Percentiles rank a stretch among this genome's conserved stretches.
Evolutionary conservation across 306 rosid genomes (phyloP).

Genomic region (Lathyrus oleraceus): DNA sequence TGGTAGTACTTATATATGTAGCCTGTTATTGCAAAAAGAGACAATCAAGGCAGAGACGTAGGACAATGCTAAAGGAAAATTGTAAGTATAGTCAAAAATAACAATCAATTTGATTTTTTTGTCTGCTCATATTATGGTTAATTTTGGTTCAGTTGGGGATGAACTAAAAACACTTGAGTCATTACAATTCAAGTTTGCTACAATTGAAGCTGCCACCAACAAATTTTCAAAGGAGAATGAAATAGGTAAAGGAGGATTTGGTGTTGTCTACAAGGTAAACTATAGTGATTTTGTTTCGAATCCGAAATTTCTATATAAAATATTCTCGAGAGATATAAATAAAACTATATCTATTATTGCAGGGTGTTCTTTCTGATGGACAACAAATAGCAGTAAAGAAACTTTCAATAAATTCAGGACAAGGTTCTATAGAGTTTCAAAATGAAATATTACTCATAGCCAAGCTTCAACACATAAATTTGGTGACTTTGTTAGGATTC

Average conservation of each 20-base stretch:
- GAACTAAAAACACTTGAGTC: constrained; percentile 37
- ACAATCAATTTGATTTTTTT: background rate
- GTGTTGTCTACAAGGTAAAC: constrained; percentile 52
- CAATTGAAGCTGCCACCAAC: constrained; percentile 51
- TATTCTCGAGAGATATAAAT: too few relatives aligned
- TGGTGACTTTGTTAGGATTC: constrained; percentile 43
- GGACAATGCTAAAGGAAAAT: constrained; percentile 22
- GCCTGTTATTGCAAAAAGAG: constrained; percentile 26
- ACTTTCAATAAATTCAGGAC: constrained; percentile 31
- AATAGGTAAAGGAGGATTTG: constrained; percentile 60
- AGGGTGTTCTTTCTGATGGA: constrained; percentile 34
- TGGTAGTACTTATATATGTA: constrained; percentile 11
- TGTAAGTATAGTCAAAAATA: constrained; percentile 20
- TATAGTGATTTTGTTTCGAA: too few relatives aligned
- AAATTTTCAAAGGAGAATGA: constrained; percentile 41
- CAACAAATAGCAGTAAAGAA: constrained; percentile 38
- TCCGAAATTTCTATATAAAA: too few relatives aligned
- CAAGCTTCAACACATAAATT: constrained; percentile 41
- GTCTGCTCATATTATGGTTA: background rate
- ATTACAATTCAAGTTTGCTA: constrained; percentile 40
- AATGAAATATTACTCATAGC: constrained; percentile 40
- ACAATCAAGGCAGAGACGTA: constrained; percentile 19
- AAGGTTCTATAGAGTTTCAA: constrained; percentile 35
- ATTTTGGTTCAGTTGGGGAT: constrained; percentile 24
- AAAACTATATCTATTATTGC: background rate